phyloP scores from a whole-genome alignment of 2,329 filamentous ascomycete species.

The Scedosporium aurantiacum region DNA sequence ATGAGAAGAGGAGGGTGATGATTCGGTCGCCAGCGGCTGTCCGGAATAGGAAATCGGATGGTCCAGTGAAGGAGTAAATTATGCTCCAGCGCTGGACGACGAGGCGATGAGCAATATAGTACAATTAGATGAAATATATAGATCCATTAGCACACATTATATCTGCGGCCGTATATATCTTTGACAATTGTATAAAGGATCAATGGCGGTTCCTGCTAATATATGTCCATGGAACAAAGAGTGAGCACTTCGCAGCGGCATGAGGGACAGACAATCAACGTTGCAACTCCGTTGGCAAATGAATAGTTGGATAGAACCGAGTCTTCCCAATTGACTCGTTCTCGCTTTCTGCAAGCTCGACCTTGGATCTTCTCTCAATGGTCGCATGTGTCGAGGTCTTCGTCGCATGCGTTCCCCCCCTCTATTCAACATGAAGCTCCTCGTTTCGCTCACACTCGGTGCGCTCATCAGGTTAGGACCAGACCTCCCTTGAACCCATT shows the following conservation, averaged over 20 bases:
- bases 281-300: background rate
- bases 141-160: background rate
- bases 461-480: background rate
- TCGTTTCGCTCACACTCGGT: background rate
- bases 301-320: too few species aligned
- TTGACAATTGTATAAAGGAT: background rate
- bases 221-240: too few species aligned
- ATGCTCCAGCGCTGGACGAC: background rate
- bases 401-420: background rate
- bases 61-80: background rate
- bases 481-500: background rate
- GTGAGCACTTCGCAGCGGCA: too few species aligned
- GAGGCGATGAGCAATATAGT: background rate
- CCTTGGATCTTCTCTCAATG: too few species aligned
- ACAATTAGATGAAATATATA: background rate
- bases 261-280: background rate
- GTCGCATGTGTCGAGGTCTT: too few species aligned
- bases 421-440: background rate
- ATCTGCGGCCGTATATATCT: background rate
- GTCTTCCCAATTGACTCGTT: too few species aligned
- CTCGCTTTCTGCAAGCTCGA: too few species aligned
- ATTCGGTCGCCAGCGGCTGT: background rate
- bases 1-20: background rate
- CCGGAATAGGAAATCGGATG: background rate
- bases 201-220: too few species aligned